These are phyloP conservation scores for Hymenoscyphus fructigenus DNA, from an alignment of 2,329 filamentous ascomycete species.

Conservation along the genomic window DNA sequence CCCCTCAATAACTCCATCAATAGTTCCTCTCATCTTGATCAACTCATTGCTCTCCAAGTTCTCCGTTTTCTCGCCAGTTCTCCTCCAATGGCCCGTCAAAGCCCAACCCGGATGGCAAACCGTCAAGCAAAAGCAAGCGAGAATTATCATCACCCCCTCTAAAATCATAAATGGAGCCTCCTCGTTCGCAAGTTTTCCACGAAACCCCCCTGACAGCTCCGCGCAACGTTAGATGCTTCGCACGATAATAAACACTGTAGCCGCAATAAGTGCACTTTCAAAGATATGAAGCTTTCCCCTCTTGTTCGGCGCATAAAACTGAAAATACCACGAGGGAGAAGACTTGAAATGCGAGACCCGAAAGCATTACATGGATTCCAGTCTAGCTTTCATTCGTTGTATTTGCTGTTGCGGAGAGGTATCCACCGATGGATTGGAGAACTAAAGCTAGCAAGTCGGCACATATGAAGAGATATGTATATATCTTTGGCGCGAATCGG, in stretches of 20 bases:
- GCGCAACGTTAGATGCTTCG: slow-evolving; percentile 3
- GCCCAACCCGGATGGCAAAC: slow-evolving; percentile 2
- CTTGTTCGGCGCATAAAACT: neutral
- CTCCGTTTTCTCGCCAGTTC: neutral
- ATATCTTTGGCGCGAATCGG: too few species aligned
- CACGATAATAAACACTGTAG: neutral
- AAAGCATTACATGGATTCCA: neutral
- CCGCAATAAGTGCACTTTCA: neutral
- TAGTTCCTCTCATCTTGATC: neutral
- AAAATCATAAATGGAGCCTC: slow-evolving; percentile 3
- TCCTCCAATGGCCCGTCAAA: neutral
- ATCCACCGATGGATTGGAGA: too few species aligned
- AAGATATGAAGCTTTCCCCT: neutral
- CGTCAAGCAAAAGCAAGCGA: neutral
- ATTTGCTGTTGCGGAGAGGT: too few species aligned
- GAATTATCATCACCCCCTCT: slow-evolving; percentile 1
- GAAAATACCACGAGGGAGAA: neutral
- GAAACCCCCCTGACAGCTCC: neutral
- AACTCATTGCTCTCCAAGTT: neutral
- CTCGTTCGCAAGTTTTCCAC: neutral
- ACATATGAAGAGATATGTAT: too few species aligned
- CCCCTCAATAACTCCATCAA: slow-evolving; percentile 1
- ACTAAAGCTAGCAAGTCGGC: too few species aligned
- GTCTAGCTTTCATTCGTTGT: slow-evolving; percentile 8
- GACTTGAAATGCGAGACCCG: neutral